Conservation (phyloP, 2,329 filamentous ascomycete species). For the Aspergillus fischeri region DNA sequence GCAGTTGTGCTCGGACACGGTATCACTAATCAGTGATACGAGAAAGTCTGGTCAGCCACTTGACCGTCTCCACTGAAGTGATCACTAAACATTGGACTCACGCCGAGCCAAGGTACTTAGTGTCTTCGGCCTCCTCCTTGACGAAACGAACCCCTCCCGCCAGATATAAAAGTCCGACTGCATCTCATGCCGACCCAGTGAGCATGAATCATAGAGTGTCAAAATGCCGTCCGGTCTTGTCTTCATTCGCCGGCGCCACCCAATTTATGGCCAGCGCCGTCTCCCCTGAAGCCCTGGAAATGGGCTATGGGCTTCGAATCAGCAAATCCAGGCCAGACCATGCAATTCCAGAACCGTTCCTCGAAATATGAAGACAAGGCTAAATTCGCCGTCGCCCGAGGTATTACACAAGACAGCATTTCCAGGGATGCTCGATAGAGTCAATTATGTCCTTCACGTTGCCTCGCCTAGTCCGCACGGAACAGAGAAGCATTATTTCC, state of each 20-base stretch:
- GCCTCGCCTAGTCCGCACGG: slow-evolving; percentile 14
- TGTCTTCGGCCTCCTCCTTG: not conserved
- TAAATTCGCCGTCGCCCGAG: slow-evolving; percentile 14
- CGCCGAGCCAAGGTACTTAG: not conserved
- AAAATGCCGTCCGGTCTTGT: slow-evolving; percentile 1
- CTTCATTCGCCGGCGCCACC: slow-evolving; percentile 22
- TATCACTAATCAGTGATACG: not conserved
- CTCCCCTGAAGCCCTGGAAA: slow-evolving; percentile 8
- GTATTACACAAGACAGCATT: slow-evolving; percentile 10
- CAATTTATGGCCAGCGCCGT: slow-evolving; percentile 20
- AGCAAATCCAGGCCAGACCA: slow-evolving; percentile 13
- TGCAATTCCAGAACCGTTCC: slow-evolving; percentile 4
- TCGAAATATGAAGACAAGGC: slow-evolving; percentile 6
- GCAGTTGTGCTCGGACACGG: no score
- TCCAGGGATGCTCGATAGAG: slow-evolving; percentile 7
- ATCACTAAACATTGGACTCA: not conserved
- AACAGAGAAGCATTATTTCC: not conserved
- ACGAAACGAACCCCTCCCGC: not conserved
- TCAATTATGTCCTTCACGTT: slow-evolving; percentile 18
- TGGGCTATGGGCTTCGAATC: slow-evolving; percentile 16
- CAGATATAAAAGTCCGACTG: not conserved
- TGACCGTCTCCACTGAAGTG: not conserved
- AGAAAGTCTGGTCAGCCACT: not conserved
- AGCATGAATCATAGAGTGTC: not conserved
- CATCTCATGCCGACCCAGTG: not conserved